Evolutionary conservation across 495 filamentous ascomycete genomes (phyloP), one percentile per base, ranked within the genome.

Genomic region (Amphirosellinia nigrospora): DNA sequence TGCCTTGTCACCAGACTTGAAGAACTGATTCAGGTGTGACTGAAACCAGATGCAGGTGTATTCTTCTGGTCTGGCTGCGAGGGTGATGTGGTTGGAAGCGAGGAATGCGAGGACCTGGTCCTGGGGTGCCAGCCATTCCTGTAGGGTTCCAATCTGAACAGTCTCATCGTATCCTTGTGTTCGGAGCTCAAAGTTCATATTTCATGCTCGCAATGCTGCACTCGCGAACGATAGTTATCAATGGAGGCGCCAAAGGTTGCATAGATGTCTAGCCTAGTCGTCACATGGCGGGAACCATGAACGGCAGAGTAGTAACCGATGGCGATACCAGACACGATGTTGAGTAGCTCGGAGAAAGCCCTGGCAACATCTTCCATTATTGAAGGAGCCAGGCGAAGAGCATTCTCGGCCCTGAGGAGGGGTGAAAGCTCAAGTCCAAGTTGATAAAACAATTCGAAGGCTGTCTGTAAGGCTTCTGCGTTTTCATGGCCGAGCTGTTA

Each of bases 1-100:
- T 0, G 41, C 63, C n/a, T 53, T 53, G 13, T 65, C 63, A 6
- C 19, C 32, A n/a, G 46, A 48, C 46, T 65, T 65, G 63, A 65
- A 65, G 46, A 65, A 65, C 46, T 65, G 63, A 21, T 65, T 65
- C 46, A 65, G 41, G 34, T 65, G 63, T n/a, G 63, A 53, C 34
- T 65, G 63, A 23, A 65, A 65, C 63, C 63, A 65, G 46, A 65
- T 53, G 21, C 63, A 65, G n/a, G 63, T 65, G 28, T 65, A 65
- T 16, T 65, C 63, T 53, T 65, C 63, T 2, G 63, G 63, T 0
- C 63, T 19, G 6, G 26, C 53, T 28, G 63, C 63, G n/a, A 65
- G 23, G 9, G 46, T 65, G 46, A 65, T 65, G 48, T 65, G 63
- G 46, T 65, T 65, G 30, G 63, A 65, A 19, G 63, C 46, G 3